These are phyloP conservation scores for Penicillium odoratum DNA, from an alignment of 495 filamentous ascomycete species.

Conservation along the genomic window DNA sequence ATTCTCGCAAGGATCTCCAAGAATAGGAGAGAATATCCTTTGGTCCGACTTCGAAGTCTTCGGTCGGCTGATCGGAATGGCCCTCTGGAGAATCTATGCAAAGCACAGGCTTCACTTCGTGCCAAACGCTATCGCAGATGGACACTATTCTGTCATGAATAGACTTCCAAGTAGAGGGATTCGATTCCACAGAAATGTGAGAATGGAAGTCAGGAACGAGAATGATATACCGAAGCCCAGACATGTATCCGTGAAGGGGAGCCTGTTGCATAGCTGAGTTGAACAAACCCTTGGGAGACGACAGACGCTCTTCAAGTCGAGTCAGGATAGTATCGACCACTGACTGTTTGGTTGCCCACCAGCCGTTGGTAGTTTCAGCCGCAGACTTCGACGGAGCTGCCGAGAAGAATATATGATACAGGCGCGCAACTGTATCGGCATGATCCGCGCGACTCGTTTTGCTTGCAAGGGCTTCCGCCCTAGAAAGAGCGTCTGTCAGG, in stretches of 20 bases:
- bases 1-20: constrained; percentile 89
- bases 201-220: constrained; percentile 39
- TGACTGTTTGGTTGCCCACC: constrained; percentile 39
- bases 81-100: constrained; percentile 94
- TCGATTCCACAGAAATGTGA: constrained; percentile 24
- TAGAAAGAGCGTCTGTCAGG: constrained; percentile 33
- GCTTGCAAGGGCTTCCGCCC: constrained; percentile 55
- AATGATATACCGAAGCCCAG: constrained; percentile 58
- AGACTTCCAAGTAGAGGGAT: constrained; percentile 29
- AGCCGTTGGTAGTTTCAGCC: constrained; percentile 18
- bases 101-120: constrained; percentile 67
- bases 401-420: constrained; percentile 53
- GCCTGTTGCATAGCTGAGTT: constrained; percentile 60
- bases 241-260: constrained; percentile 70
- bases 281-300: constrained; percentile 55
- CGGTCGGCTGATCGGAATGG: constrained; percentile 70
- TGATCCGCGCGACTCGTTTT: constrained; percentile 80
- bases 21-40: constrained; percentile 91
- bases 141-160: constrained; percentile 57
- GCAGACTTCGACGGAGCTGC: constrained; percentile 24
- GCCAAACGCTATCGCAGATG: constrained; percentile 68
- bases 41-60: constrained; percentile 65
- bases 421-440: constrained; percentile 77
- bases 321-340: constrained; percentile 48
- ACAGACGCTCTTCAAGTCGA: constrained; percentile 57